Conservation (phyloP, 192 early-diverging fungal species). For the Coemansia sp. region DNA sequence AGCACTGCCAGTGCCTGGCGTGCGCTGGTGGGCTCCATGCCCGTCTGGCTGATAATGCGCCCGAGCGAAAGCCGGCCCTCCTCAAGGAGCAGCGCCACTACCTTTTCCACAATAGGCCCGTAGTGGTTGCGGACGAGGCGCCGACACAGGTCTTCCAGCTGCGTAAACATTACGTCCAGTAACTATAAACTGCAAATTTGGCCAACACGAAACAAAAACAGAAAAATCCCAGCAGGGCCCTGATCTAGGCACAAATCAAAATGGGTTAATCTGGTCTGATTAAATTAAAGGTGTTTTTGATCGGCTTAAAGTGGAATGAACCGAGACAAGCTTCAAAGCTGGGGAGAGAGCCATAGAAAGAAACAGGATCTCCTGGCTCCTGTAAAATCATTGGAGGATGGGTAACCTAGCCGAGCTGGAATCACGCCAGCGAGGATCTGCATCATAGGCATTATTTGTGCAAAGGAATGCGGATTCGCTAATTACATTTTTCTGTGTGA, state of each 20-base stretch:
- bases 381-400: too few relatives aligned
- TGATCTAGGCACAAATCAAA: not conserved
- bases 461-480: not conserved
- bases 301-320: too few relatives aligned
- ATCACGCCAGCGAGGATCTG: not conserved
- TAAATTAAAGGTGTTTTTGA: not conserved
- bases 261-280: not conserved
- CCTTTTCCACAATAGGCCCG: slow-evolving; percentile 70
- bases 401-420: not conserved
- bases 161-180: slow-evolving; percentile 35
- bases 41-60: slow-evolving; percentile 53
- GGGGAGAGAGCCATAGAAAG: not conserved
- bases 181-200: not conserved
- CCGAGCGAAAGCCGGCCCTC: slow-evolving; percentile 67
- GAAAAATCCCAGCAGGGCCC: not conserved
- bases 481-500: too few relatives aligned
- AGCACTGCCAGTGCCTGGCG: slow-evolving; percentile 76
- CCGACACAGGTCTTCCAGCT: slow-evolving; percentile 41
- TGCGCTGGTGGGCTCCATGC: slow-evolving; percentile 56
- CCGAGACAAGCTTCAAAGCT: too few relatives aligned
- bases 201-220: not conserved
- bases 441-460: not conserved
- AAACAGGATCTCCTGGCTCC: not conserved
- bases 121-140: slow-evolving; percentile 72
- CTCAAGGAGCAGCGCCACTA: slow-evolving; percentile 28